Evolutionary conservation across 495 filamentous ascomycete species (phyloP).

Genomic region (Penicillium pulvis): DNA sequence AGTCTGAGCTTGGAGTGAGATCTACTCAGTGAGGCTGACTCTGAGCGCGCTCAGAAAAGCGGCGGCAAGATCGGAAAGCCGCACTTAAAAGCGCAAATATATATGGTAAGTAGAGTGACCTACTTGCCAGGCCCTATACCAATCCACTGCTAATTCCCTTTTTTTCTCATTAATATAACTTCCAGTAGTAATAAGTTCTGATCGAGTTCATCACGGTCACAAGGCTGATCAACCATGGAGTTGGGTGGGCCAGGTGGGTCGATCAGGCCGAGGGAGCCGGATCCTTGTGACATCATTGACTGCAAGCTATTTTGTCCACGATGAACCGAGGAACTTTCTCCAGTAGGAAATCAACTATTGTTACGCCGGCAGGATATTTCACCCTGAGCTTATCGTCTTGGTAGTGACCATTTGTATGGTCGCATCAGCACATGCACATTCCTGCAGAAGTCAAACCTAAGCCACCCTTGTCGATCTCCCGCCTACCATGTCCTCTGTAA

Average conservation of each 20-base stretch:
- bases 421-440: no score
- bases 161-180: no score
- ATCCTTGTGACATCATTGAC: conserved; percentile 17
- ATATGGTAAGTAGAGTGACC: no score
- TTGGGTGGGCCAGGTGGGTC: background rate
- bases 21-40: conserved; percentile 14
- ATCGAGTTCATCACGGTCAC: no score
- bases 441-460: background rate
- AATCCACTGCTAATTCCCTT: no score
- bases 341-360: background rate
- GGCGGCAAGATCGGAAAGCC: conserved; percentile 32
- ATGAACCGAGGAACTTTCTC: background rate
- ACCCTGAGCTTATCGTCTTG: no score
- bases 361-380: background rate
- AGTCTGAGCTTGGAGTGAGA: no score
- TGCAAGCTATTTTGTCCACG: background rate
- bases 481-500: conserved; percentile 18
- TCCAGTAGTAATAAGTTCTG: no score
- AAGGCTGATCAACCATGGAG: background rate
- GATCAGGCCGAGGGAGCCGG: conserved; percentile 8
- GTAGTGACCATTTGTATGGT: no score
- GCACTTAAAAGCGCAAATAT: background rate
- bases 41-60: conserved; percentile 35
- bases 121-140: no score
- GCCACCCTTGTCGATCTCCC: conserved; percentile 18